These are phyloP conservation scores for Endotrypanum monterogeii DNA, from an alignment of 208 protist species.

Conservation along the genomic window DNA sequence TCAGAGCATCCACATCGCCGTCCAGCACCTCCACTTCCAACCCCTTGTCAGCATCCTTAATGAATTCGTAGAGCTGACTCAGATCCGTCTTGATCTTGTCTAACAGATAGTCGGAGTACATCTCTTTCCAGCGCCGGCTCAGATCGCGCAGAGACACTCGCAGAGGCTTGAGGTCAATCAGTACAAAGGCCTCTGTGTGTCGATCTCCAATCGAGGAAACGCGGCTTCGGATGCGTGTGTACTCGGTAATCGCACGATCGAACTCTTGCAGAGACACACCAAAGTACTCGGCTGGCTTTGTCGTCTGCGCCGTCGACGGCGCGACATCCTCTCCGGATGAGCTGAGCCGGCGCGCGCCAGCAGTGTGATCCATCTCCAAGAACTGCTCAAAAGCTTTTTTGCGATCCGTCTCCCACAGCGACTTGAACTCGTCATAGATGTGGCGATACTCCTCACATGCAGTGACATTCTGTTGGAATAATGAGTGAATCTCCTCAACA, in stretches of 20 bases:
- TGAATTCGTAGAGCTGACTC: conserved; percentile 88
- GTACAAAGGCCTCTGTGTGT: conserved; percentile 91
- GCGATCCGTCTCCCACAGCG: conserved; percentile 93
- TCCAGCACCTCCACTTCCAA: conserved; percentile 93
- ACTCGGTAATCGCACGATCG: conserved; percentile 94
- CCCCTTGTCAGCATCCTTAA: conserved; percentile 91
- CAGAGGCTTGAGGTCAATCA: conserved; percentile 96
- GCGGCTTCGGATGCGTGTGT: conserved; percentile 82
- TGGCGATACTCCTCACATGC: conserved; percentile 83
- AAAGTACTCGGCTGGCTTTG: conserved; percentile 84
- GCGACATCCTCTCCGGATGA: conserved; percentile 50
- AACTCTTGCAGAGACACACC: conserved; percentile 92
- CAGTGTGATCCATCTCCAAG: conserved; percentile 57
- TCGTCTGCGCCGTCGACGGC: conserved; percentile 24
- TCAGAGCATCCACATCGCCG: conserved; percentile 89
- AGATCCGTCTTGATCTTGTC: conserved; percentile 89
- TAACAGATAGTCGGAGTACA: conserved; percentile 94
- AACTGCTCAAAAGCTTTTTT: conserved; percentile 90
- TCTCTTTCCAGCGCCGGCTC: conserved; percentile 95
- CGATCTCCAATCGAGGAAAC: conserved; percentile 88
- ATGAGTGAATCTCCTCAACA: conserved; percentile 63
- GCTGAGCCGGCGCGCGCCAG: conserved; percentile 34
- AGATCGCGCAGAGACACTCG: conserved; percentile 92
- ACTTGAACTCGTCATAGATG: conserved; percentile 88
- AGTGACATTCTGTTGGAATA: conserved; percentile 78